Evolutionary conservation across 2,329 filamentous ascomycete species (phyloP), one percentile per base, ranked within the genome.

Genomic region (Pseudocercospora vitis): DNA sequence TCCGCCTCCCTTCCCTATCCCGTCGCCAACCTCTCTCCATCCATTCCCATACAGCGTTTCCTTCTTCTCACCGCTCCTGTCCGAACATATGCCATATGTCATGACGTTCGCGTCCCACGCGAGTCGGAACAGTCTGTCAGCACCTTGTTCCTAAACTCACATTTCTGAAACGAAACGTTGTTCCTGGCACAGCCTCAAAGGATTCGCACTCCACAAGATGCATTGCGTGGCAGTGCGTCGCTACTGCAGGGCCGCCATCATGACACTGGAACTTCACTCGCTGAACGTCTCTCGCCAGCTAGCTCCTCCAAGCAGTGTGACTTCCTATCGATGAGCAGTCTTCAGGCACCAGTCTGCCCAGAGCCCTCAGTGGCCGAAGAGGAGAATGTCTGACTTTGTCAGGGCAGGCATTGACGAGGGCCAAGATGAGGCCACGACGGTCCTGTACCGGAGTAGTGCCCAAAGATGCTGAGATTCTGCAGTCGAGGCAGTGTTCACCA

Each of bases 181-280:
- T 31, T 45, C 26, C 42, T 31, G 42, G 21, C 42, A 45, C 42
- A 45, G 42, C 42, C 42, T 45, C 42, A 19, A 31, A 31, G 24
- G 8, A 28, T 45, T 42, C 37, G 42, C 42, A 45, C 42, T 28
- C 21, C 42, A 45, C 42, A 45, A 31, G 42, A 28, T 45, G 42
- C 42, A 31, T 45, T 45, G 23, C 42, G 42, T 28, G 42, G 42
- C 42, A 45, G 42, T 45, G 42, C 42, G 19, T 14, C 14, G 12
- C 24, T 29, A 18, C 24, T 45, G 42, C 42, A 45, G 24, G 42
- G 24, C 42, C 42, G 24, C 42, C 42, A 45, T 45, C 26, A 21
- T 29, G 24, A 4, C 16, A 14, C 7, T n/a, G 9, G 42, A 23
- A 18, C 42, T 29, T 31, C 24, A 31, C 42, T 42, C 37, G 37